These are phyloP conservation scores for Candida montana DNA, from an alignment of 805 yeast genomes.

Conservation along the genomic window DNA sequence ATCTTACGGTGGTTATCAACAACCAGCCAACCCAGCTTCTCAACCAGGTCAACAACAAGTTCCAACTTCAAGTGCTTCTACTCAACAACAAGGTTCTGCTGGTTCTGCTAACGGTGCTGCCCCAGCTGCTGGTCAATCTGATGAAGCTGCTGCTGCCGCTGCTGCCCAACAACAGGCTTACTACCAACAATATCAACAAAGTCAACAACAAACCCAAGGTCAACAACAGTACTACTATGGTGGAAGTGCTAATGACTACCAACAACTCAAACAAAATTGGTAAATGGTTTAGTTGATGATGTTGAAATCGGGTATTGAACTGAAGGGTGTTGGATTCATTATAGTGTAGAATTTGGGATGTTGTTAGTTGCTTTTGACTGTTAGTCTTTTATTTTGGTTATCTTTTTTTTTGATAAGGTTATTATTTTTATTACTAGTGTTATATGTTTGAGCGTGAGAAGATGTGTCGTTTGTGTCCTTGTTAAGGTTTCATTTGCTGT, in stretches of 20 bases:
- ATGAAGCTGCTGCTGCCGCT: slow-evolving; percentile 9
- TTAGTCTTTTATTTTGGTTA: too few relatives aligned
- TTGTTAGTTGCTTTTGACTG: too few relatives aligned
- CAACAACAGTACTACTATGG: slow-evolving; percentile 16
- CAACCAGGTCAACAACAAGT: slow-evolving; percentile 10
- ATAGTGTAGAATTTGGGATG: background rate
- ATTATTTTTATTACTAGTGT: too few relatives aligned
- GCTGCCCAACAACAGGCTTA: slow-evolving; percentile 20
- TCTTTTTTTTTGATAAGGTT: too few relatives aligned
- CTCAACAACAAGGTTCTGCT: slow-evolving; percentile 13
- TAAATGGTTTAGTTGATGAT: background rate
- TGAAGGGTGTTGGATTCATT: background rate
- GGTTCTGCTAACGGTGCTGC: slow-evolving; percentile 13
- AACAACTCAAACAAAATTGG: slow-evolving; percentile 8
- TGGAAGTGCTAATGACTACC: slow-evolving; percentile 15
- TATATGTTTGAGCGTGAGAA: too few relatives aligned
- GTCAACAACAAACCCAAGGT: slow-evolving; percentile 13
- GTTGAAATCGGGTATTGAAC: slow-evolving; percentile 4
- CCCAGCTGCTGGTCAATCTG: slow-evolving; percentile 11
- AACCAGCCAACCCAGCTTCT: slow-evolving; percentile 2
- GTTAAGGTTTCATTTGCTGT: too few relatives aligned
- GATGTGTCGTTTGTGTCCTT: too few relatives aligned
- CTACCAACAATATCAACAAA: slow-evolving; percentile 24
- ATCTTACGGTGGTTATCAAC: slow-evolving; percentile 19
- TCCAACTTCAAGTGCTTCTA: slow-evolving; percentile 6